A percentile compares a stretch with the other conserved stretches of the same genome.
phyloP scores from a whole-genome alignment of 805 yeast genomes.

The Cyberlindnera americana region DNA sequence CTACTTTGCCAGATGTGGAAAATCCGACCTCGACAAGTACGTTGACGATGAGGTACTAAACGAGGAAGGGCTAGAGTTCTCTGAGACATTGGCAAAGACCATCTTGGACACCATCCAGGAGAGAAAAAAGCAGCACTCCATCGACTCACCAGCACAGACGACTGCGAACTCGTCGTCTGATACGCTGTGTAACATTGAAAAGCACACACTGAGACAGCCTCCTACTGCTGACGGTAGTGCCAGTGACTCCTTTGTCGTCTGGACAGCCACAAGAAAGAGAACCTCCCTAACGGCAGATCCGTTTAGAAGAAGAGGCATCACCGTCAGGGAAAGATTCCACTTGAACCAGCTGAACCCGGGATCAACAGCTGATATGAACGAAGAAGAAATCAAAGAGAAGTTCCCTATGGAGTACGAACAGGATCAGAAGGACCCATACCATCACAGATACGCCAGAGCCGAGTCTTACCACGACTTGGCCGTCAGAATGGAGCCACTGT shows the following conservation, averaged over 20 bases:
- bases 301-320: conserved; percentile 60
- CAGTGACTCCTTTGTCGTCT: conserved; percentile 70
- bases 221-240: conserved; percentile 52
- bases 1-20: conserved; percentile 84
- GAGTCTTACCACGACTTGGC: conserved; percentile 97
- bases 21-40: conserved; percentile 45
- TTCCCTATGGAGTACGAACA: conserved; percentile 70
- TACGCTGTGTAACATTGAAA: conserved; percentile 12
- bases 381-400: conserved; percentile 51
- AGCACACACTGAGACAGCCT: conserved; percentile 33
- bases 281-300: conserved; percentile 75
- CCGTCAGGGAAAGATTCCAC: conserved; percentile 73
- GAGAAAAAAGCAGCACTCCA: conserved; percentile 22
- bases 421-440: conserved; percentile 78
- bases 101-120: conserved; percentile 37
- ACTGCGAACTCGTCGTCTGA: conserved; percentile 18
- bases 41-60: conserved; percentile 80
- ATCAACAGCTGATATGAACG: conserved; percentile 65
- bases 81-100: conserved; percentile 59
- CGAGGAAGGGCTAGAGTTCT: conserved; percentile 66
- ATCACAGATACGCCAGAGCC: conserved; percentile 85
- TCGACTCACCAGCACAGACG: conserved; percentile 6
- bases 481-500: conserved; percentile 86
- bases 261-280: conserved; percentile 90
- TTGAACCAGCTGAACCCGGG: conserved; percentile 90